Percentiles rank a stretch among this genome's conserved stretches.
phyloP scores from a whole-genome alignment of 116 monocot genomes.

The Posidonia oceanica region DNA sequence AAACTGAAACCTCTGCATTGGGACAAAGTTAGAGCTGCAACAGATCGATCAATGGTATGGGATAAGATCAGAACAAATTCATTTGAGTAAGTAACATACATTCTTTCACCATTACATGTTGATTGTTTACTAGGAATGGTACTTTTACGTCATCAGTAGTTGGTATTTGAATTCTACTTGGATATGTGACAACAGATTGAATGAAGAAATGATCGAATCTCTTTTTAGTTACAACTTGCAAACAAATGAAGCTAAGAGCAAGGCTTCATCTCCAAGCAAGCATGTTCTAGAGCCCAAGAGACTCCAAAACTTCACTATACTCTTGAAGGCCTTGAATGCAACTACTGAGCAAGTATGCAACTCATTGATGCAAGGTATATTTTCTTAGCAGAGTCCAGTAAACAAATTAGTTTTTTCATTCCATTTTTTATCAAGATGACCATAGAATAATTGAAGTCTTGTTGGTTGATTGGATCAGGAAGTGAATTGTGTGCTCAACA shows the following conservation, averaged over 20 bases:
- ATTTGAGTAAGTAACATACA: slow-evolving; percentile 36
- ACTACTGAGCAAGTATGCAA: slow-evolving; percentile 48
- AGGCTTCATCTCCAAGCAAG: slow-evolving; percentile 44
- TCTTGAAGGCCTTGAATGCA: slow-evolving; percentile 79
- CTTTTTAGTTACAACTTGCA: slow-evolving; percentile 71
- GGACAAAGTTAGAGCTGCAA: slow-evolving; percentile 81
- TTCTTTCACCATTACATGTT: not conserved
- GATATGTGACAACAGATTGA: slow-evolving; percentile 34
- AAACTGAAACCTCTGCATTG: slow-evolving; percentile 90
- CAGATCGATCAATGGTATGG: slow-evolving; percentile 79
- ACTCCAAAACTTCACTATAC: slow-evolving; percentile 79
- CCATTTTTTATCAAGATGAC: not conserved
- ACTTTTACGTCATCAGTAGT: too few species aligned
- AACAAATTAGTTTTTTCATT: not conserved
- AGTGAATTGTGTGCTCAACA: slow-evolving; percentile 39
- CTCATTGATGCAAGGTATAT: slow-evolving; percentile 45
- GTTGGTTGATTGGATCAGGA: slow-evolving; percentile 25
- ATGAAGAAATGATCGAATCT: slow-evolving; percentile 84
- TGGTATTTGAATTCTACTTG: not conserved
- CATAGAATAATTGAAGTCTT: not conserved
- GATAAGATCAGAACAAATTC: slow-evolving; percentile 79
- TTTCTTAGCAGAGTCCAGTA: not conserved
- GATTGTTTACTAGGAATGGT: not conserved
- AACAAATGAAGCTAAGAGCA: slow-evolving; percentile 39
- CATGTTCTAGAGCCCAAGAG: slow-evolving; percentile 72